Conservation (phyloP, 257 asterid species). For the Forsythia viridissima region DNA sequence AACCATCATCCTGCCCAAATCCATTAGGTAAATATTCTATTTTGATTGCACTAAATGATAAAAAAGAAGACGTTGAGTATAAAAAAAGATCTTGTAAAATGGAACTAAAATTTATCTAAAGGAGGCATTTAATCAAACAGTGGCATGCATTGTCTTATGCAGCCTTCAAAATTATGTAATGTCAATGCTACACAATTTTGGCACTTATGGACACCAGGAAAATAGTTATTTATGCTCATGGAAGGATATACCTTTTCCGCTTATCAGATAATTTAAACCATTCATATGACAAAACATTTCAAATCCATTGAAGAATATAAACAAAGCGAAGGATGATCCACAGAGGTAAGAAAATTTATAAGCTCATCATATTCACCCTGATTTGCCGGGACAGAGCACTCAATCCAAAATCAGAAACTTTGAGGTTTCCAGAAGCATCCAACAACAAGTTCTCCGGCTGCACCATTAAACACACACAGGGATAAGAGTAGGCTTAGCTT, state of each 20-base stretch:
- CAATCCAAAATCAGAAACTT: constrained; percentile 92
- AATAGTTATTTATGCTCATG: too few species aligned
- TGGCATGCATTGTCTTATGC: too few species aligned
- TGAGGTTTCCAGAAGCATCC: constrained; percentile 82
- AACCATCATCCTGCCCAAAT: constrained; percentile 78
- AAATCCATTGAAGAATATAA: too few species aligned
- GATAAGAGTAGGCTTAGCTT: too few species aligned
- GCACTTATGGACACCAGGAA: too few species aligned
- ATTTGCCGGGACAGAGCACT: constrained; percentile 96
- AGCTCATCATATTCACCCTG: constrained; percentile 52
- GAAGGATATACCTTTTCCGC: too few species aligned
- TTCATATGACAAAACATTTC: too few species aligned
- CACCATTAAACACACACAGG: not conserved
- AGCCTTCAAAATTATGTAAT: too few species aligned
- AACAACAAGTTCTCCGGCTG: constrained; percentile 89
- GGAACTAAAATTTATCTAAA: not conserved
- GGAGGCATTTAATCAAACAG: not conserved
- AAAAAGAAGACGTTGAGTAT: not conserved
- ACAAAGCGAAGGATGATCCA: not conserved
- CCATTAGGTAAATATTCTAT: not conserved
- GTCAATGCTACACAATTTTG: too few species aligned
- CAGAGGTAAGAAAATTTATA: not conserved
- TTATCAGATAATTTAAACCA: too few species aligned
- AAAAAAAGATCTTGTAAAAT: not conserved
- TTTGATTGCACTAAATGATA: not conserved